Evolutionary conservation across 352 stramenopile species (phyloP).

Genomic region (Pythium brassicae): DNA sequence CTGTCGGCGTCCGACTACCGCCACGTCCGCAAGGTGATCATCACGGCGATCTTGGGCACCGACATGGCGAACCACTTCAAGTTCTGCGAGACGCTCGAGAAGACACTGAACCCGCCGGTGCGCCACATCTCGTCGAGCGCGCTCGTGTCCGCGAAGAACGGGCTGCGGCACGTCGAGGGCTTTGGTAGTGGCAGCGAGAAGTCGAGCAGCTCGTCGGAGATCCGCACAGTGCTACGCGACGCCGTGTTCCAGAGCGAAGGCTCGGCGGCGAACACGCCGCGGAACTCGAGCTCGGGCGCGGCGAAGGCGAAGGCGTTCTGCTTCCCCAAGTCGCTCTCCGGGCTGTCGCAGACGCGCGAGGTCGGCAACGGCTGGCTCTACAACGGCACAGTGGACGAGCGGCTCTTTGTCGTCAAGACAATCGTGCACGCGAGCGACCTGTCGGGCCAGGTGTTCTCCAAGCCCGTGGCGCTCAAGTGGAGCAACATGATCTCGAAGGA

Average conservation of each 20-base stretch:
- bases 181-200: constrained; percentile 5
- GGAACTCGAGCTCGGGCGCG: constrained; percentile 10
- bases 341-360: constrained; percentile 14
- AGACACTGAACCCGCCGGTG: constrained; percentile 47
- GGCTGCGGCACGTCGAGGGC: constrained; percentile 4
- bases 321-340: constrained; percentile 8
- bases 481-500: constrained; percentile 89
- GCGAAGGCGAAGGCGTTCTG: constrained; percentile 1
- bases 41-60: constrained; percentile 84
- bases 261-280: constrained; percentile 25
- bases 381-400: constrained; percentile 67
- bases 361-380: constrained; percentile 48
- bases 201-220: constrained; percentile 16
- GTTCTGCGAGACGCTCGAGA: constrained; percentile 75
- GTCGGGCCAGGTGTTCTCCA: constrained; percentile 81
- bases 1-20: constrained; percentile 65
- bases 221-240: constrained; percentile 51
- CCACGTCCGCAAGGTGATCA: constrained; percentile 85
- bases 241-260: constrained; percentile 55
- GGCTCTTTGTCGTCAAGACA: constrained; percentile 80
- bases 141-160: constrained; percentile 33
- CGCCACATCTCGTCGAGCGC: constrained; percentile 44
- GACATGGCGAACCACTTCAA: constrained; percentile 91
- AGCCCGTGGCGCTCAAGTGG: constrained; percentile 87
- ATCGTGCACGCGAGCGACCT: constrained; percentile 87